Evolutionary conservation across 2,329 filamentous ascomycete genomes (phyloP), one percentile per base, ranked within the genome.

Genomic region (Teratosphaeria pseudoeucalypti): DNA sequence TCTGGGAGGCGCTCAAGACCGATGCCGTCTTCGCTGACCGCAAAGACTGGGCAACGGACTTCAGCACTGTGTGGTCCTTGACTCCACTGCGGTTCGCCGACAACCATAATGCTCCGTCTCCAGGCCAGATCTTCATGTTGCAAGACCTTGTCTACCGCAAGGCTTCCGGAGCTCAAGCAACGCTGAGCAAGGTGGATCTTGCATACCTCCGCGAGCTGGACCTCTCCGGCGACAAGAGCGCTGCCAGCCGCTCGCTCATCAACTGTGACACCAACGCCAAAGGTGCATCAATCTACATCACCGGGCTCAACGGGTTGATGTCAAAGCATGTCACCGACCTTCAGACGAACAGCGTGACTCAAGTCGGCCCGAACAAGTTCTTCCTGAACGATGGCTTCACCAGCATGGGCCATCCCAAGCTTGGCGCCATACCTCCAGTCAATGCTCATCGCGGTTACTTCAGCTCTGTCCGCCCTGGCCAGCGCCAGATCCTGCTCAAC

Each of bases 381-480:
- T 85, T 80, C 63, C 75, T 77, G 0, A 29, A 34, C 9, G 32
- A 58, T 11, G 34, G 57, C 34, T 55, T 55, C 52, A 7, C 6
- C 3, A 47, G n/a, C 27, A 37, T 58, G 52, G 52, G 12, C 16
- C 56, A 57, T 57, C 56, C 55, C n/a, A 27, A 16, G n/a, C 34
- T 1, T 6, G 9, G 39, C 39, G 12, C 10, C 11, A 26, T 54
- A 27, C 10, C 34, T 9, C 52, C 52, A 14, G 23, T 87, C 0
- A 74, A 81, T 54, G 83, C 83, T 0, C 69, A 85, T 3, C 77
- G 84, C 49, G 85, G 85, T 0, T 87, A 82, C 70, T 86, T 82
- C 66, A 75, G 82, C 11, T 85, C 82, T 65, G 80, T 84, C 34
- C 81, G 85, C 4, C 78, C 82, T 1, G 79, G 82, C 2, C 81